Conservation (phyloP, 805 yeast species). For the Isabelozyma gotoi region DNA sequence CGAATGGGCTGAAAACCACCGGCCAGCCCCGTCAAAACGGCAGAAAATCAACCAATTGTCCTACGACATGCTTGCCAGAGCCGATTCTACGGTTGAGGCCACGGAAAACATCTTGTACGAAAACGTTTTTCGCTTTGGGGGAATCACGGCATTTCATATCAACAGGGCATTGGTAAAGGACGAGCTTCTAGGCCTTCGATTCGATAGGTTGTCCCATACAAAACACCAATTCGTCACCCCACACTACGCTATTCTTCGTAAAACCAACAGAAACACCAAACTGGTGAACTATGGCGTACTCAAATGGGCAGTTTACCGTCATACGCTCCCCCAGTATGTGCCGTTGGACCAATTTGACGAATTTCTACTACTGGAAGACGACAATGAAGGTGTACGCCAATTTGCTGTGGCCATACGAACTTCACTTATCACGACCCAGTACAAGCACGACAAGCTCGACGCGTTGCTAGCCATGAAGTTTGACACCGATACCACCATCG, state of each 20-base stretch:
- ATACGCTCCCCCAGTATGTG: constrained; percentile 35
- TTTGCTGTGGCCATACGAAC: constrained; percentile 24
- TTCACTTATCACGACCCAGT: constrained; percentile 23
- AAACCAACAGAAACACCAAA: constrained; percentile 6
- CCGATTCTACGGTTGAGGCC: constrained; percentile 10
- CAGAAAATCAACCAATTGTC: constrained; percentile 4
- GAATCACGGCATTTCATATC: constrained; percentile 52
- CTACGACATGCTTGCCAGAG: constrained; percentile 1
- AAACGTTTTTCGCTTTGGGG: constrained; percentile 48
- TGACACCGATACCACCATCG: constrained; percentile 4
- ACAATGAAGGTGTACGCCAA: constrained; percentile 12
- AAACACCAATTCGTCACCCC: constrained; percentile 33
- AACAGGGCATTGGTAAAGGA: constrained; percentile 34
- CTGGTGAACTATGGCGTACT: background rate
- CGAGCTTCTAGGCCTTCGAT: constrained; percentile 47
- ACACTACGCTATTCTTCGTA: constrained; percentile 47
- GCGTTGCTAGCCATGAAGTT: constrained; percentile 9
- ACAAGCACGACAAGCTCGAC: constrained; percentile 30
- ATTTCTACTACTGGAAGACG: constrained; percentile 11
- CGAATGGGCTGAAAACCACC: background rate
- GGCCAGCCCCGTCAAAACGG: constrained; percentile 2
- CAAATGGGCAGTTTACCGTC: constrained; percentile 32
- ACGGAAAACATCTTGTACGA: constrained; percentile 41
- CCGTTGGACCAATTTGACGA: constrained; percentile 18
- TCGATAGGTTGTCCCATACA: constrained; percentile 37